Evolutionary conservation across 768 basidiomycete genomes (phyloP), one percentile per base, ranked within the genome.

Genomic region (Termitomyces sp.): DNA sequence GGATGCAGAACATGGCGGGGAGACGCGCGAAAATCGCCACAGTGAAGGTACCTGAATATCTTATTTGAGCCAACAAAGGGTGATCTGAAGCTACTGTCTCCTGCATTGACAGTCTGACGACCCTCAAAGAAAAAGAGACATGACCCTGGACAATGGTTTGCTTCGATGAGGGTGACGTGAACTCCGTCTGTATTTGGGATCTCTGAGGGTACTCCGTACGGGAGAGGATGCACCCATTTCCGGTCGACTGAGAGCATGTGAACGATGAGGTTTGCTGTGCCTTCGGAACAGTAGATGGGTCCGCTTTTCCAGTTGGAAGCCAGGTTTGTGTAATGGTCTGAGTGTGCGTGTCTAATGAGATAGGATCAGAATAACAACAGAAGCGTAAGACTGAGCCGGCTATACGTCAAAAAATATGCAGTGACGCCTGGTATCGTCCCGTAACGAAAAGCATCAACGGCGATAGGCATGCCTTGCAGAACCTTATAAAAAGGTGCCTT

Each of bases 121-220:
- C 97, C 96, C 72, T 98, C 93, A 64, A 95, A 98, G 34, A 96
- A 78, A 72, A 98, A 98, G 25, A 99, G 76, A 57, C 87, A 92
- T 2, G 95, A 97, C 4, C 97, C 97, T 5, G 97, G 97, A 70
- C 96, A 98, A 67, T 98, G 97, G 69, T 99, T 98, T 10, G 96
- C 97, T 65, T 97, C 92, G n/a, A 99, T 93, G 40, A 95, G 82
- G 2, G 94, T 98, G 5, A 98, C 95, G 37, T 74, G 77, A 35
- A 98, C 92, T 2, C 95, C 95, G 27, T 85, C 84, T 0, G 93
- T 92, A 62, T 90, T 73, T 0, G 96, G 92, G 54, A 97, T 79
- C 34, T 83, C 68, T 0, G 84, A 87, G 0, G 92, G 81, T 0
- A 75, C 75, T 69, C 97, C 83, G 81, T 94, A 83, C 1, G 93